Conservation (phyloP, 257 asterid species). For the Salvia rosmarinus region DNA sequence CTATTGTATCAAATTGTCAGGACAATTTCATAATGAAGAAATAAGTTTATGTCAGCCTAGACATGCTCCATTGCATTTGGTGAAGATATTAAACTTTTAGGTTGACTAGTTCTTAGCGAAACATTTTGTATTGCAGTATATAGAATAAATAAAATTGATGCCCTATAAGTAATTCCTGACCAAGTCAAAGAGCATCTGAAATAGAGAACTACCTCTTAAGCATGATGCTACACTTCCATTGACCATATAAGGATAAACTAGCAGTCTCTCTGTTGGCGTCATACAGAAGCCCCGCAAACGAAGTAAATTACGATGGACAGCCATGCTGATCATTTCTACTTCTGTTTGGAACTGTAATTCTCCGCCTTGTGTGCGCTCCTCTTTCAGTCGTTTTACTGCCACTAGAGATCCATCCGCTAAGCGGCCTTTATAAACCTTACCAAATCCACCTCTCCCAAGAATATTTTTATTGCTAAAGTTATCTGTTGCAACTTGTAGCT, state of each 20-base stretch:
- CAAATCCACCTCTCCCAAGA: constrained; percentile 88
- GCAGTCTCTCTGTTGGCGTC: constrained; percentile 91
- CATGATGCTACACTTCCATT: constrained; percentile 98
- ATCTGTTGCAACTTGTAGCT: constrained; percentile 80
- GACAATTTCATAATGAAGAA: neutral
- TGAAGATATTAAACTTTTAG: constrained; percentile 3
- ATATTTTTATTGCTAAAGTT: constrained; percentile 72
- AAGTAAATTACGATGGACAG: constrained; percentile 85
- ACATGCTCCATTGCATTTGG: neutral
- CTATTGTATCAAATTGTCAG: neutral
- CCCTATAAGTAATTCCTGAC: constrained; percentile 5
- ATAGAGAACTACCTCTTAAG: constrained; percentile 67
- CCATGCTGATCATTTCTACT: constrained; percentile 92
- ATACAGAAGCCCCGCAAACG: constrained; percentile 86
- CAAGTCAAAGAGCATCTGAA: neutral
- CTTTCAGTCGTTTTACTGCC: constrained; percentile 87
- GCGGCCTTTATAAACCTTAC: constrained; percentile 91
- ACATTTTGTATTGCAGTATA: neutral
- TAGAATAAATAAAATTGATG: constrained; percentile 5
- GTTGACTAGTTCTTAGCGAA: neutral
- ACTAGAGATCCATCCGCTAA: constrained; percentile 82
- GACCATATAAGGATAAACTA: constrained; percentile 89
- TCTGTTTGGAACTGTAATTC: constrained; percentile 92
- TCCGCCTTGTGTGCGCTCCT: constrained; percentile 83
- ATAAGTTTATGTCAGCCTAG: neutral